phyloP scores from a whole-genome alignment of 2,329 filamentous ascomycete genomes.

The Ploettnerulaceae sp. region DNA sequence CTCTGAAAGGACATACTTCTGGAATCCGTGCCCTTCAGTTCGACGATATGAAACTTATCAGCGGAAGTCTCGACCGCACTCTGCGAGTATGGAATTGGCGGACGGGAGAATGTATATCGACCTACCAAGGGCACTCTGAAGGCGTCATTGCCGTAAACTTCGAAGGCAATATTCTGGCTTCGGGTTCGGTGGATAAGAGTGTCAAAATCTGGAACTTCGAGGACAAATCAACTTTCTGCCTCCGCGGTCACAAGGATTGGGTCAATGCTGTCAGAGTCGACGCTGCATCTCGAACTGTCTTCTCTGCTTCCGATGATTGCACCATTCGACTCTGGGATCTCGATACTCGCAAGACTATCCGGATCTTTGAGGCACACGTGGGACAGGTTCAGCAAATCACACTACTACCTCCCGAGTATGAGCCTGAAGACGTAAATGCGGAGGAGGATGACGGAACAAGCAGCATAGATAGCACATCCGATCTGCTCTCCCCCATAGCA shows the following conservation, averaged over 20 bases:
- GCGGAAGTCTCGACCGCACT: constrained; percentile 79
- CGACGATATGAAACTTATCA: constrained; percentile 86
- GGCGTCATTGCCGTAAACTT: constrained; percentile 88
- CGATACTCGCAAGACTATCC: constrained; percentile 74
- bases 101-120: constrained; percentile 80
- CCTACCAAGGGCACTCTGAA: constrained; percentile 70
- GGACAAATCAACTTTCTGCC: constrained; percentile 71
- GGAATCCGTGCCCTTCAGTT: constrained; percentile 90
- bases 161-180: constrained; percentile 76
- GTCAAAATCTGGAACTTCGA: constrained; percentile 92
- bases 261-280: constrained; percentile 95
- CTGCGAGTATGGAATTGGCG: constrained; percentile 97
- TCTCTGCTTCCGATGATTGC: constrained; percentile 91
- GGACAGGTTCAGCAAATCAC: constrained; percentile 93
- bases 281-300: constrained; percentile 72
- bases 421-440: constrained; percentile 58
- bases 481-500: constrained; percentile 19
- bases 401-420: constrained; percentile 79
- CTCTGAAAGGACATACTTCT: constrained; percentile 72
- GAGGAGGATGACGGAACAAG: constrained; percentile 36
- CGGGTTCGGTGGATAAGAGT: constrained; percentile 82
- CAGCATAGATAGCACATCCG: constrained; percentile 24
- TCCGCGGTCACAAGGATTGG: constrained; percentile 88
- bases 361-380: constrained; percentile 79
- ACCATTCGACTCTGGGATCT: constrained; percentile 91